Percentiles rank a stretch among this genome's conserved stretches.
Conservation (phyloP, 768 basidiomycete genomes). For the Chalciporus sphaerocephalus region DNA sequence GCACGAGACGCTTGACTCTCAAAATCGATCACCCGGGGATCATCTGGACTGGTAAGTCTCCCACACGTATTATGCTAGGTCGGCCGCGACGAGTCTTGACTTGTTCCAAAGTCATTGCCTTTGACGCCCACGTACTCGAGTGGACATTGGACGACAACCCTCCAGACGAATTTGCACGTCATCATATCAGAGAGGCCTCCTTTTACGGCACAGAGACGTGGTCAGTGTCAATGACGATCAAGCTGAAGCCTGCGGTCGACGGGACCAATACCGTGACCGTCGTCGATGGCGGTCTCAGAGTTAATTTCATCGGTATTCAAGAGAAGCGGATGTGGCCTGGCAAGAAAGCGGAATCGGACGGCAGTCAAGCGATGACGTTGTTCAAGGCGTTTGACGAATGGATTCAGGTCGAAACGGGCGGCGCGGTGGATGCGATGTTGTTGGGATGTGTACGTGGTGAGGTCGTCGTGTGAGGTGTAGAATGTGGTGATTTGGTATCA, state of each 20-base stretch:
- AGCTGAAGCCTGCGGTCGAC: constrained; percentile 24
- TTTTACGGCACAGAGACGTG: constrained; percentile 76
- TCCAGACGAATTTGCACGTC: constrained; percentile 67
- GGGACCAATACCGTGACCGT: not conserved
- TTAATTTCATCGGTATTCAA: constrained; percentile 81
- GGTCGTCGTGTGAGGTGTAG: constrained; percentile 38
- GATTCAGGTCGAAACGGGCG: constrained; percentile 60
- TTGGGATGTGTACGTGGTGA: constrained; percentile 71
- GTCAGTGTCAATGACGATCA: constrained; percentile 67
- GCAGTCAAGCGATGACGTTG: constrained; percentile 61
- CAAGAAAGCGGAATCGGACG: constrained; percentile 46
- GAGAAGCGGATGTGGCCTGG: constrained; percentile 85
- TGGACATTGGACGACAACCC: constrained; percentile 84
- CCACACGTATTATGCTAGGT: too few relatives aligned
- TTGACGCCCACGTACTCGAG: constrained; percentile 81
- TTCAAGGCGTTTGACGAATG: constrained; percentile 74
- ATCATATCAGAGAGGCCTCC: constrained; percentile 90
- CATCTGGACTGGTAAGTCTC: constrained; percentile 91
- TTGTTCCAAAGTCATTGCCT: constrained; percentile 89
- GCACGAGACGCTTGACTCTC: constrained; percentile 67
- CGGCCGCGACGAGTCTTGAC: too few relatives aligned
- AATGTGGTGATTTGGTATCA: too few relatives aligned
- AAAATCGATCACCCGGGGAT: constrained; percentile 71
- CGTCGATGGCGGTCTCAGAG: constrained; percentile 32
- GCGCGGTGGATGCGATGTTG: constrained; percentile 62